A percentile compares a stretch with the other conserved stretches of the same genome.
phyloP scores from a whole-genome alignment of 192 early-diverging fungal genomes.

The Rhizophagus clarus region DNA sequence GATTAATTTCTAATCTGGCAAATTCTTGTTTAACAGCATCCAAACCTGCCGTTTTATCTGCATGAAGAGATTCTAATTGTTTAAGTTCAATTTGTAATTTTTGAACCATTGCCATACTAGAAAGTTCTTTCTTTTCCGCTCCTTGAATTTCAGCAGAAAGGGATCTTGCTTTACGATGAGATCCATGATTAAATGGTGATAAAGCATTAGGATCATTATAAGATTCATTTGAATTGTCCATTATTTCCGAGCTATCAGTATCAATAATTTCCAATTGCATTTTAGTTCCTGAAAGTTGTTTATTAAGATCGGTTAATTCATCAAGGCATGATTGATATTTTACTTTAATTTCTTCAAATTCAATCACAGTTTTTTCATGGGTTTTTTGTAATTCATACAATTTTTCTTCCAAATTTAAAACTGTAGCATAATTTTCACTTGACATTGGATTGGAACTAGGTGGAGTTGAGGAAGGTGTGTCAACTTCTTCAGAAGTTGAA shows the following conservation, averaged over 20 bases:
- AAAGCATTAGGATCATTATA: neutral
- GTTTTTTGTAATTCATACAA: constrained; percentile 21
- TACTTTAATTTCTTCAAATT: constrained; percentile 17
- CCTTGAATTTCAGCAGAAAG: constrained; percentile 32
- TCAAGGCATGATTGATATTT: constrained; percentile 24
- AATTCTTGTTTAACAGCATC: constrained; percentile 30
- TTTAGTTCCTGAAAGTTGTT: neutral
- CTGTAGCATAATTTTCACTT: neutral
- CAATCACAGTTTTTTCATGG: constrained; percentile 8
- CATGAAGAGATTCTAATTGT: constrained; percentile 29
- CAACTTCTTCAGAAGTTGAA: neutral
- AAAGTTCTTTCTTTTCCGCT: constrained; percentile 22
- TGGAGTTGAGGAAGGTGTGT: constrained; percentile 27
- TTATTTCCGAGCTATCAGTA: neutral
- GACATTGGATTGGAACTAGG: constrained; percentile 14
- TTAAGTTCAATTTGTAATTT: constrained; percentile 34
- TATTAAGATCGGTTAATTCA: constrained; percentile 17
- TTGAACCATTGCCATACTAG: constrained; percentile 27
- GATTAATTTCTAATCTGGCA: constrained; percentile 24
- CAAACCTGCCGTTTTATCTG: constrained; percentile 23
- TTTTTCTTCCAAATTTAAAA: constrained; percentile 20
- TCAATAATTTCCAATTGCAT: constrained; percentile 1
- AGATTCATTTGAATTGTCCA: neutral
- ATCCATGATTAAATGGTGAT: no score
- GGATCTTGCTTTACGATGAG: constrained; percentile 30